Evolutionary conservation across 164 flowering plant species (phyloP).

Genomic region (Chimonanthus praecox): DNA sequence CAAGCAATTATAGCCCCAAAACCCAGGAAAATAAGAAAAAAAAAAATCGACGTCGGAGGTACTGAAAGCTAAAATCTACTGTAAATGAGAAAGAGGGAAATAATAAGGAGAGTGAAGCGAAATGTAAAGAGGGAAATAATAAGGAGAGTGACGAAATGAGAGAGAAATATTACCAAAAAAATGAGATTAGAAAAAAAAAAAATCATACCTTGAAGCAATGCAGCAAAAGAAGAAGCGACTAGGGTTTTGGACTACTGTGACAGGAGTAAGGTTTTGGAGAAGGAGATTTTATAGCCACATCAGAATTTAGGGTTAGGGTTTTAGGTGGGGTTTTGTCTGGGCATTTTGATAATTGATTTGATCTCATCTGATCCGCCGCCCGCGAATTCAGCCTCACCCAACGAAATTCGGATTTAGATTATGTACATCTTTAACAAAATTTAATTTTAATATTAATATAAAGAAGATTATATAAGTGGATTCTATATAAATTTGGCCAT

Average conservation of each 20-base stretch:
- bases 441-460: too few species aligned
- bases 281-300: not conserved
- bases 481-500: too few species aligned
- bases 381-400: too few species aligned
- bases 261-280: not conserved
- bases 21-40: not conserved
- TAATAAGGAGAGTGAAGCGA: not conserved
- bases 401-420: too few species aligned
- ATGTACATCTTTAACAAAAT: too few species aligned
- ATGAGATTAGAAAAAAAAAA: not conserved
- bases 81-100: not conserved
- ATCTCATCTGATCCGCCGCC: not conserved
- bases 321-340: not conserved
- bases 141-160: not conserved
- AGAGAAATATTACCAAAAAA: not conserved
- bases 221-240: not conserved
- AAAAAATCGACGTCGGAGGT: too few species aligned
- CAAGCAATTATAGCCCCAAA: not conserved
- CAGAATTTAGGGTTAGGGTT: conserved; percentile 2
- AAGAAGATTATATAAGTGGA: too few species aligned
- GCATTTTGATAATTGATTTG: not conserved
- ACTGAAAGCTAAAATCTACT: too few species aligned
- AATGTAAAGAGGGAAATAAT: not conserved
- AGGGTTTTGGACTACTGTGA: not conserved
- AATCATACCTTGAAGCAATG: not conserved